Percentiles rank a stretch among this genome's conserved stretches.
Conservation (phyloP, 106 monocot species). For the Phalaenopsis aphrodite region DNA sequence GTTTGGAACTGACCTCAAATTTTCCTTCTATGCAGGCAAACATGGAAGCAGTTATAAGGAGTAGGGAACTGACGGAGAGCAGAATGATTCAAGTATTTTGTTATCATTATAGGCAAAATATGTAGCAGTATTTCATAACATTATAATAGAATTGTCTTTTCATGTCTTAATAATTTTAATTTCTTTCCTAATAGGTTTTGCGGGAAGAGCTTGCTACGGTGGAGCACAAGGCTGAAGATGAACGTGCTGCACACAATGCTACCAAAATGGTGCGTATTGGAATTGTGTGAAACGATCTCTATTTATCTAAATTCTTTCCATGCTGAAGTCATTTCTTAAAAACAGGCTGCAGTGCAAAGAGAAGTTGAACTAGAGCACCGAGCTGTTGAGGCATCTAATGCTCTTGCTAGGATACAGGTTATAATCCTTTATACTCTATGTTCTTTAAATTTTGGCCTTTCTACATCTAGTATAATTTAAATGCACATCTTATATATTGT, state of each 20-base stretch:
- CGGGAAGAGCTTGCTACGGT: conserved; percentile 81
- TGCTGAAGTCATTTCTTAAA: conserved; percentile 1
- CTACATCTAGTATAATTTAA: background rate
- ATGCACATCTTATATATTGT: background rate
- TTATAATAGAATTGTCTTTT: background rate
- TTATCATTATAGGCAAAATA: conserved; percentile 1
- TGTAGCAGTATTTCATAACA: background rate
- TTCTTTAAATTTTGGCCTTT: background rate
- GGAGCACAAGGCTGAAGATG: conserved; percentile 91
- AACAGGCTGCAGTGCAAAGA: conserved; percentile 93
- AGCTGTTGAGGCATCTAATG: conserved; percentile 97
- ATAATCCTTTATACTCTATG: conserved; percentile 1
- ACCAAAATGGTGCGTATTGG: conserved; percentile 77
- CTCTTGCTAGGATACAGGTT: conserved; percentile 98
- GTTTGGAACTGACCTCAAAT: background rate
- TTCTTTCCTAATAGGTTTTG: conserved; percentile 45
- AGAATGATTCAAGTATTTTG: conserved; percentile 84
- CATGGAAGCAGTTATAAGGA: conserved; percentile 72
- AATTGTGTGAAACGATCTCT: conserved; percentile 6
- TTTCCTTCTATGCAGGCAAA: conserved; percentile 45
- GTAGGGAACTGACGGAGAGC: conserved; percentile 84
- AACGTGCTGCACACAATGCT: conserved; percentile 84
- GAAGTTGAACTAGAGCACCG: conserved; percentile 94
- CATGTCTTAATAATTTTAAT: background rate
- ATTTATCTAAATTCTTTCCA: conserved; percentile 7